Evolutionary conservation across 2,329 filamentous ascomycete genomes (phyloP).

Genomic region (Hortaea werneckii): DNA sequence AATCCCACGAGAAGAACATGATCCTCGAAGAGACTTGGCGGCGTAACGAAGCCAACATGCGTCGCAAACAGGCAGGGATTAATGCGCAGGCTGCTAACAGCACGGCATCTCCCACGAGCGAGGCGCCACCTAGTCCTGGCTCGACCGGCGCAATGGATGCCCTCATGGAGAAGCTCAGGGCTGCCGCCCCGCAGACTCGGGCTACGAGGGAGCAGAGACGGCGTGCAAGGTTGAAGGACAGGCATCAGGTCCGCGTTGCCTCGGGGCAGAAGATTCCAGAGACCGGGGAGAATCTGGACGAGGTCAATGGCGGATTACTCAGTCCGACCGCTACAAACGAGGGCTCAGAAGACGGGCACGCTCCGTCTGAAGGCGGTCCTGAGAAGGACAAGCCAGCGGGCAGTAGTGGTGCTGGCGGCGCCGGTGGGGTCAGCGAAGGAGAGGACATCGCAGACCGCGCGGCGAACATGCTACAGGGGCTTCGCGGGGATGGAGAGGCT

Average conservation of each 20-base stretch:
- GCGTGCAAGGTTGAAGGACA: slow-evolving; percentile 78
- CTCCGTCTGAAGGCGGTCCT: background rate
- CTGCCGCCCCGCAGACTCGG: slow-evolving; percentile 78
- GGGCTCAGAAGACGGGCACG: slow-evolving; percentile 9
- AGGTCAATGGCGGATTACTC: slow-evolving; percentile 21
- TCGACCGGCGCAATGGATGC: slow-evolving; percentile 92
- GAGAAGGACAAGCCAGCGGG: too few relatives aligned
- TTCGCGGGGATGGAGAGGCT: slow-evolving; percentile 54
- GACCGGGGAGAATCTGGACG: slow-evolving; percentile 22
- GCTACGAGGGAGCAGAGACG: slow-evolving; percentile 84
- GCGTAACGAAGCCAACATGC: slow-evolving; percentile 84
- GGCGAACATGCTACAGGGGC: slow-evolving; percentile 71
- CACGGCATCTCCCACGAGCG: slow-evolving; percentile 31
- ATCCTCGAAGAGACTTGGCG: slow-evolving; percentile 68
- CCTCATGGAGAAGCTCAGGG: slow-evolving; percentile 84
- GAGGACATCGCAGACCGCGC: slow-evolving; percentile 80
- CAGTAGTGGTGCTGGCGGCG: too few relatives aligned
- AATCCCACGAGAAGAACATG: slow-evolving; percentile 87
- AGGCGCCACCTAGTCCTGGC: slow-evolving; percentile 40
- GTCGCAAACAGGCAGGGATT: slow-evolving; percentile 60
- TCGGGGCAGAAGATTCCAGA: slow-evolving; percentile 85
- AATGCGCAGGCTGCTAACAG: slow-evolving; percentile 48
- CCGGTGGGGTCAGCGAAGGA: slow-evolving; percentile 32
- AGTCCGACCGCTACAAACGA: slow-evolving; percentile 18
- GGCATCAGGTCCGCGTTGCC: slow-evolving; percentile 79